These are phyloP conservation scores for Aspergillus nanangensis DNA, from an alignment of 495 filamentous ascomycete species.

Conservation along the genomic window DNA sequence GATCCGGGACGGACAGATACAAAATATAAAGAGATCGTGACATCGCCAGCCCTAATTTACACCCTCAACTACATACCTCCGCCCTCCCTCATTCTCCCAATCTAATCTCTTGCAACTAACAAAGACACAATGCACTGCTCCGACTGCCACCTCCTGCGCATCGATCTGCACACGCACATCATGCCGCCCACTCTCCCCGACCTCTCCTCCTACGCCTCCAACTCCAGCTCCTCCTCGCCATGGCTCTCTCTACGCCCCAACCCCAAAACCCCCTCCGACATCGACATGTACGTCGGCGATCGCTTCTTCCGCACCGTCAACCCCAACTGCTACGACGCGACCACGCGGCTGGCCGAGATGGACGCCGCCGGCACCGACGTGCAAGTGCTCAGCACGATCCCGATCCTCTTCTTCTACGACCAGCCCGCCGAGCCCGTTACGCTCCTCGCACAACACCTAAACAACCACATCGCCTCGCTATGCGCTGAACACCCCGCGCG, in stretches of 20 bases:
- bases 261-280: conserved; percentile 4
- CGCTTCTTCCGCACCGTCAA: conserved; percentile 18
- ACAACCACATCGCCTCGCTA: conserved; percentile 15
- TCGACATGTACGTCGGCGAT: conserved; percentile 18
- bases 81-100: too few relatives aligned
- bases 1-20: conserved; percentile 9
- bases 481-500: conserved; percentile 11
- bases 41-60: too few relatives aligned
- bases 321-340: conserved; percentile 15
- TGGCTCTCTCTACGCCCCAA: conserved; percentile 13
- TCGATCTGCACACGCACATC: conserved; percentile 21
- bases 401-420: conserved; percentile 19
- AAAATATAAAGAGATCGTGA: too few relatives aligned
- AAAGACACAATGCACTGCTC: conserved; percentile 3
- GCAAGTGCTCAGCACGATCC: conserved; percentile 18
- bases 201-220: conserved; percentile 9
- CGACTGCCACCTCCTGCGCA: conserved; percentile 10
- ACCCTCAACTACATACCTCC: neutral
- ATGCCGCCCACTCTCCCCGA: conserved; percentile 19
- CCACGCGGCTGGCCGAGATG: conserved; percentile 15
- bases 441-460: conserved; percentile 10
- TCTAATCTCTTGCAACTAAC: too few relatives aligned
- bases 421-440: conserved; percentile 11
- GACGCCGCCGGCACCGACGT: conserved; percentile 13
- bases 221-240: neutral